phyloP scores from a whole-genome alignment of 768 basidiomycete genomes.

The Suillus hirtellus region DNA sequence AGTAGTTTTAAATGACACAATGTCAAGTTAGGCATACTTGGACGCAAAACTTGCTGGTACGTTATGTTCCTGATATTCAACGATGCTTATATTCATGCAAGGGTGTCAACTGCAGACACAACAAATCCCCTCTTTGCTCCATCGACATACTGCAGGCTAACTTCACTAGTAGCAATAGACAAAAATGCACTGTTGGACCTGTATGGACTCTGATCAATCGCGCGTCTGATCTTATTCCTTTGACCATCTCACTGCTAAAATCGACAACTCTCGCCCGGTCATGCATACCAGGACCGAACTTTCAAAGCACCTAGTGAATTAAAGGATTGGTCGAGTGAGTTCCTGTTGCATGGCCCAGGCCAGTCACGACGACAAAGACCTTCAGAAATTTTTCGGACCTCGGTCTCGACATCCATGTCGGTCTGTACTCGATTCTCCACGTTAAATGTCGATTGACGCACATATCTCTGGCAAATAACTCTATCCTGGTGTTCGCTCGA shows the following conservation, averaged over 20 bases:
- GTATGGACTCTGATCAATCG: not conserved
- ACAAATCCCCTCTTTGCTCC: not conserved
- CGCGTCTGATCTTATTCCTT: not conserved
- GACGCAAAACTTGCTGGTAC: not conserved
- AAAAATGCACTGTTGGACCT: not conserved
- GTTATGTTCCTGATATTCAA: not conserved
- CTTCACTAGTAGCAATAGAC: not conserved
- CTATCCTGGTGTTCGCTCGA: too few relatives aligned
- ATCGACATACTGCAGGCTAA: not conserved
- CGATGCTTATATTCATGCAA: not conserved
- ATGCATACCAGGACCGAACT: not conserved
- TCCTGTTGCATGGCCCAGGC: not conserved
- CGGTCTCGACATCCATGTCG: not conserved
- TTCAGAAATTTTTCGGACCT: not conserved
- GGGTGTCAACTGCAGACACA: not conserved
- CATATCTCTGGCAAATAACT: not conserved
- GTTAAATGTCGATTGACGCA: too few relatives aligned
- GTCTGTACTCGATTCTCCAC: not conserved
- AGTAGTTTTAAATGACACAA: too few relatives aligned
- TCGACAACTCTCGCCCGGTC: not conserved
- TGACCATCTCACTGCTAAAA: not conserved
- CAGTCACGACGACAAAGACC: not conserved
- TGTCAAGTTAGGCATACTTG: not conserved
- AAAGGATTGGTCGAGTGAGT: not conserved
- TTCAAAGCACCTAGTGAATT: not conserved